phyloP scores from a whole-genome alignment of 805 yeast genomes.

The Hanseniaspora singularis region DNA sequence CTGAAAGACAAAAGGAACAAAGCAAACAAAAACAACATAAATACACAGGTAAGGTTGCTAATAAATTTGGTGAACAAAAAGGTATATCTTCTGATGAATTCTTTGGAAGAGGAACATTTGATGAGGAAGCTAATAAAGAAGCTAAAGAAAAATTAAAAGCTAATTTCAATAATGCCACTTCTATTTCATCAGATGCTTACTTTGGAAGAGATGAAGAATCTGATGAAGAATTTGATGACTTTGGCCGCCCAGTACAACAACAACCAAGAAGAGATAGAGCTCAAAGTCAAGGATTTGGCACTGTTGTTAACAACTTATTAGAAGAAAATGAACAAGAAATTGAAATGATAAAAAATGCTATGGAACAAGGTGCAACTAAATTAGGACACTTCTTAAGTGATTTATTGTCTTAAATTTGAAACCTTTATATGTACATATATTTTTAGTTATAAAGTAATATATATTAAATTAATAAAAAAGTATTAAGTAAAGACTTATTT shows the following conservation, averaged over 20 bases:
- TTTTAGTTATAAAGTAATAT: too few species aligned
- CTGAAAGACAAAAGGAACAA: slow-evolving; percentile 31
- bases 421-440: too few species aligned
- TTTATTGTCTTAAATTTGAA: slow-evolving; percentile 35
- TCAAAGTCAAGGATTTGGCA: slow-evolving; percentile 21
- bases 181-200: slow-evolving; percentile 85
- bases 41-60: slow-evolving; percentile 63
- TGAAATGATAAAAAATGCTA: slow-evolving; percentile 75
- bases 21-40: slow-evolving; percentile 41
- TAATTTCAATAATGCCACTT: slow-evolving; percentile 65
- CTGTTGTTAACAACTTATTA: slow-evolving; percentile 55
- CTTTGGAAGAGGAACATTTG: slow-evolving; percentile 80
- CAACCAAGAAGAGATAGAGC: slow-evolving; percentile 24
- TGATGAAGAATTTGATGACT: slow-evolving; percentile 27
- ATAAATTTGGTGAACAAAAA: slow-evolving; percentile 77
- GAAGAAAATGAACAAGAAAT: slow-evolving; percentile 74
- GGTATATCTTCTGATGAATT: slow-evolving; percentile 92
- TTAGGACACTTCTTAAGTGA: slow-evolving; percentile 78
- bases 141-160: slow-evolving; percentile 71
- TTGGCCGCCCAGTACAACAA: not conserved
- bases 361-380: slow-evolving; percentile 88
- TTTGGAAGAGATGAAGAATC: slow-evolving; percentile 70
- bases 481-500: too few species aligned
- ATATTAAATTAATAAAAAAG: too few species aligned
- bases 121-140: slow-evolving; percentile 63